phyloP scores from a whole-genome alignment of 257 asterid species.

The Agastache rugosa region DNA sequence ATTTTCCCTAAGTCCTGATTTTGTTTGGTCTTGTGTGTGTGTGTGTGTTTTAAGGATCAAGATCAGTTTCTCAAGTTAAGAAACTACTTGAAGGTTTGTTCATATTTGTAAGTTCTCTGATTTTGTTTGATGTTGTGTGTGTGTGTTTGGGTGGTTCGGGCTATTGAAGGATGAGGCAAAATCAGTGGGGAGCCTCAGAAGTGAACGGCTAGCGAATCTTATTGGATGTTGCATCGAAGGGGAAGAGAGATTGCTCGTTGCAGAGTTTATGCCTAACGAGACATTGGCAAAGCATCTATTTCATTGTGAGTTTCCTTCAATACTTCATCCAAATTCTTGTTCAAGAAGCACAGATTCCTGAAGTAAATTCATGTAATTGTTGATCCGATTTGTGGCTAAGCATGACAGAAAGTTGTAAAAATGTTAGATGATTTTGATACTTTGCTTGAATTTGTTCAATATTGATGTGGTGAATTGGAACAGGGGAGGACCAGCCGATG shows the following conservation, averaged over 20 bases:
- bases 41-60: not conserved
- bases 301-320: constrained; percentile 49
- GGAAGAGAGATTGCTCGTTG: constrained; percentile 61
- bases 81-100: not conserved
- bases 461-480: constrained; percentile 32
- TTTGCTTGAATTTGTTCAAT: not conserved
- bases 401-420: not conserved
- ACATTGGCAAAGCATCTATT: constrained; percentile 61
- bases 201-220: constrained; percentile 56
- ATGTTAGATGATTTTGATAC: not conserved
- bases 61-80: not conserved
- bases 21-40: not conserved
- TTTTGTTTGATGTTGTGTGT: not conserved
- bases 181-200: constrained; percentile 59
- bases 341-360: not conserved
- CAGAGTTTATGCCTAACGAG: constrained; percentile 64
- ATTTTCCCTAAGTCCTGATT: not conserved
- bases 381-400: constrained; percentile 17
- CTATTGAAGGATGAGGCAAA: constrained; percentile 56
- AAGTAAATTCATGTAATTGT: not conserved
- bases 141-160: constrained; percentile 5
- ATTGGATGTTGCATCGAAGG: constrained; percentile 57
- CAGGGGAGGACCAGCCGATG: constrained; percentile 70
- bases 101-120: not conserved
- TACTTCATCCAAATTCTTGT: not conserved